Evolutionary conservation across 805 yeast species (phyloP), one percentile per base, ranked within the genome.

Genomic region (Saccharomycopsis sp.): DNA sequence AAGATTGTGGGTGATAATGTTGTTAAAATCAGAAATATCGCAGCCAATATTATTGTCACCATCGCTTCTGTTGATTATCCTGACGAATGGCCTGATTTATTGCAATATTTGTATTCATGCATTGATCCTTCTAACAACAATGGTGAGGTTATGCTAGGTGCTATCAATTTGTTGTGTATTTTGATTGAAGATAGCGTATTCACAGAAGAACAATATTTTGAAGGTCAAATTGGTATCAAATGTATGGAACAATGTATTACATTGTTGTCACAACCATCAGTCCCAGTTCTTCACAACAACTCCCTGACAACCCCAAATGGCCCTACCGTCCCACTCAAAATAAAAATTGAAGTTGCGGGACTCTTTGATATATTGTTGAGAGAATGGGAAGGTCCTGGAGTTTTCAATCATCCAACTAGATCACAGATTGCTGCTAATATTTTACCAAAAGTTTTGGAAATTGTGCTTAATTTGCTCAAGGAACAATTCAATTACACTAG

Each of bases 41-140:
- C 84, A 1, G 78, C 89, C 1, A 81, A 85, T 52, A 81, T 85
- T 13, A 74, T 88, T 14, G 84, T 84, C 4, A 94, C 85, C 55
- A 85, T 90, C 13, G 87, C 95, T 0, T 82, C 84, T 2, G 84
- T 80, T 1, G 98, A 90, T 57, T 90, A 76, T 56, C 98, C 98
- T 0, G 97, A 93, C 57, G 95, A 87, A 58, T 90, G 97, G 97
- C 95, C 97, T 0, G 72, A 69, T 19, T 65, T 89, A 38, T 58
- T 85, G 45, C 56, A 62, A 27, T 60, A 60, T 4, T 56, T 86
- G 17, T 79, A 77, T 54, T 56, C 56, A 1, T 59, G 61, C 22
- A 67, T 74, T 28, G 54, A 60, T 7, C 56, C 65, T 7, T 56
- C 59, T 27, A 45, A 48, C 4, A 24, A 42, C 7, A 55, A 66